Evolutionary conservation across 2,329 filamentous ascomycete species (phyloP).

Genomic region (Grosmannia penicillata): DNA sequence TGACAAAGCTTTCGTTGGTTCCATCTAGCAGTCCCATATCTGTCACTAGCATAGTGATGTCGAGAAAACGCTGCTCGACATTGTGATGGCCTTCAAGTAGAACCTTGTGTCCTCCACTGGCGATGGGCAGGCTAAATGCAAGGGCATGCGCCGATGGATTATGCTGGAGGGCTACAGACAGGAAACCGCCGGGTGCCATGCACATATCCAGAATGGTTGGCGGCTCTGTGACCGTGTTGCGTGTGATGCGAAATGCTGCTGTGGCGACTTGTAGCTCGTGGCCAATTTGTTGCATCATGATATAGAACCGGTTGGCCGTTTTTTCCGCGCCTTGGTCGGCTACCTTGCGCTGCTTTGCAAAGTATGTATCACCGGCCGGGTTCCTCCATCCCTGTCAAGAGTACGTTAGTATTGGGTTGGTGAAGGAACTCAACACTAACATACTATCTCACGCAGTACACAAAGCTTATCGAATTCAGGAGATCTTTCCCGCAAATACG

Average conservation of each 20-base stretch:
- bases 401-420: neutral
- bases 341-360: conserved; percentile 20
- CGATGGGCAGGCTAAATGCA: conserved; percentile 25
- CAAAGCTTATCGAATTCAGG: neutral
- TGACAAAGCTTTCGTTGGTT: neutral
- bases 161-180: conserved; percentile 19
- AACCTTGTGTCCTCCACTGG: conserved; percentile 25
- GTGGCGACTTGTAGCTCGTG: conserved; percentile 23
- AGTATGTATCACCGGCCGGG: conserved; percentile 24
- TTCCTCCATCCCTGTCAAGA: conserved; percentile 27
- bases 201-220: conserved; percentile 35
- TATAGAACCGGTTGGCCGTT: conserved; percentile 18
- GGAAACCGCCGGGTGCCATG: conserved; percentile 40
- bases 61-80: conserved; percentile 18
- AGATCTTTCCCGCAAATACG: neutral
- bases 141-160: conserved; percentile 19
- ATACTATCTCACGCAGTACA: neutral
- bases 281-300: conserved; percentile 27
- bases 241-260: conserved; percentile 15
- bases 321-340: conserved; percentile 15
- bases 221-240: neutral
- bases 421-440: neutral
- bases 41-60: conserved; percentile 35
- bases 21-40: conserved; percentile 24
- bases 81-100: conserved; percentile 12